A percentile compares a stretch with the other conserved stretches of the same genome.
These are phyloP conservation scores for Ustilago bromivora DNA, from an alignment of 1,284 basidiomycete genomes.

Conservation along the genomic window DNA sequence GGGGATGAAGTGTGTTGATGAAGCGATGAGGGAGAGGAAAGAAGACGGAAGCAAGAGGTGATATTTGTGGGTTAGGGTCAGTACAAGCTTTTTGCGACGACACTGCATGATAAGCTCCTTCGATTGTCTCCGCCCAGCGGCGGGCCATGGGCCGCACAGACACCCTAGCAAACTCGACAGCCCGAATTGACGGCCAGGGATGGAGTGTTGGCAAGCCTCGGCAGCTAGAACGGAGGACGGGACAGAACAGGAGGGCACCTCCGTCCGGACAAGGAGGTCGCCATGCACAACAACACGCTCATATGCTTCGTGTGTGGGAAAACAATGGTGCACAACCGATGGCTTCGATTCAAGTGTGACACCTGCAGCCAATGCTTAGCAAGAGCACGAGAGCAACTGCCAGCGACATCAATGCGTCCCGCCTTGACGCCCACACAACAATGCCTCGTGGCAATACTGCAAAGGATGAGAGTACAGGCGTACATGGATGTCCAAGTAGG, in stretches of 20 bases:
- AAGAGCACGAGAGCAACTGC: slow-evolving; percentile 1
- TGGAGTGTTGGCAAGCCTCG: not conserved
- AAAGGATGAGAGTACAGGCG: not conserved
- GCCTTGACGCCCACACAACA: slow-evolving; percentile 31
- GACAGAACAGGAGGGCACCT: not conserved
- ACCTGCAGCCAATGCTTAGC: not conserved
- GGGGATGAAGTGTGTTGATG: not conserved
- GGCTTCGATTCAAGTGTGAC: slow-evolving; percentile 8
- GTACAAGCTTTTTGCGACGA: not conserved
- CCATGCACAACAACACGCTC: slow-evolving; percentile 10
- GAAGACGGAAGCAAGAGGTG: not conserved
- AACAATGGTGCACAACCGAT: slow-evolving; percentile 23
- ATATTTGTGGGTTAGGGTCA: slow-evolving; percentile 15
- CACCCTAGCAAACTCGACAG: not conserved
- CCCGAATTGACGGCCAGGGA: not conserved
- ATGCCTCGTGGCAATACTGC: slow-evolving; percentile 8
- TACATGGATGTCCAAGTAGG: not conserved
- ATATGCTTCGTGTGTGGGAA: slow-evolving; percentile 23
- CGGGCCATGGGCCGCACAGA: slow-evolving; percentile 5
- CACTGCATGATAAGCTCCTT: slow-evolving; percentile 6
- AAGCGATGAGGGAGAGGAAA: not conserved
- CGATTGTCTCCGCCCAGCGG: not conserved
- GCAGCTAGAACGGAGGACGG: not conserved
- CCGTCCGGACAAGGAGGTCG: slow-evolving; percentile 3
- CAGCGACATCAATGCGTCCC: slow-evolving; percentile 6